phyloP scores from a whole-genome alignment of 2,329 filamentous ascomycete genomes.

The Monosporascus sp. region DNA sequence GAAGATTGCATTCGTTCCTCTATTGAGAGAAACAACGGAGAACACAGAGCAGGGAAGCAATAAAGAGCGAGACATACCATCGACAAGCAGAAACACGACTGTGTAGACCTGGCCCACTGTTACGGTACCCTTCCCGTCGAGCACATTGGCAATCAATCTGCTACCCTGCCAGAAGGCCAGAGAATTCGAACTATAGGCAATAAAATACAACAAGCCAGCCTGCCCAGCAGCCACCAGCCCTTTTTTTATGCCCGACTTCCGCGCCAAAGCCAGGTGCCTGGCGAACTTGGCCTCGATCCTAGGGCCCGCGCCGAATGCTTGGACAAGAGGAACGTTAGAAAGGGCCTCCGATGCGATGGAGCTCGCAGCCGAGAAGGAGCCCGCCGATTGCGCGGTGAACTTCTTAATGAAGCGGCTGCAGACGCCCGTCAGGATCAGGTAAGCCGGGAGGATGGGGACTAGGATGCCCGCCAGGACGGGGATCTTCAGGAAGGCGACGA shows the following conservation, averaged over 20 bases:
- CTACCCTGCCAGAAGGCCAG: conserved; percentile 65
- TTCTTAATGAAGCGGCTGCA: conserved; percentile 50
- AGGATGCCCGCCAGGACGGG: conserved; percentile 58
- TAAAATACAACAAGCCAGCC: conserved; percentile 59
- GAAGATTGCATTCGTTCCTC: background rate
- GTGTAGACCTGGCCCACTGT: conserved; percentile 37
- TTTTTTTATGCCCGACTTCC: conserved; percentile 52
- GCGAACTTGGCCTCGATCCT: conserved; percentile 57
- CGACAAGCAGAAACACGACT: conserved; percentile 48
- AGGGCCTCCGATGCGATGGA: conserved; percentile 59
- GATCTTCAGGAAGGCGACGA: conserved; percentile 62
- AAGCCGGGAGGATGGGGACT: conserved; percentile 57
- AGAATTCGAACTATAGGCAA: conserved; percentile 62
- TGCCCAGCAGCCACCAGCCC: conserved; percentile 51
- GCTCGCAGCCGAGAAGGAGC: conserved; percentile 50
- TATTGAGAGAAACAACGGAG: background rate
- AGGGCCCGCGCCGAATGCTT: conserved; percentile 55
- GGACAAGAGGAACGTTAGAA: conserved; percentile 55
- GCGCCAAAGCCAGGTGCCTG: conserved; percentile 42
- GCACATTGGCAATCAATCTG: conserved; percentile 35
- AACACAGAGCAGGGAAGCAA: conserved; percentile 19
- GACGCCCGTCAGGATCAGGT: conserved; percentile 51
- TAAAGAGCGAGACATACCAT: conserved; percentile 26
- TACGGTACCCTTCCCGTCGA: conserved; percentile 21
- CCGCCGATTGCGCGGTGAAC: conserved; percentile 43